Conservation (phyloP, 371 early-diverging fungal species). For the Nematocida sp. region DNA sequence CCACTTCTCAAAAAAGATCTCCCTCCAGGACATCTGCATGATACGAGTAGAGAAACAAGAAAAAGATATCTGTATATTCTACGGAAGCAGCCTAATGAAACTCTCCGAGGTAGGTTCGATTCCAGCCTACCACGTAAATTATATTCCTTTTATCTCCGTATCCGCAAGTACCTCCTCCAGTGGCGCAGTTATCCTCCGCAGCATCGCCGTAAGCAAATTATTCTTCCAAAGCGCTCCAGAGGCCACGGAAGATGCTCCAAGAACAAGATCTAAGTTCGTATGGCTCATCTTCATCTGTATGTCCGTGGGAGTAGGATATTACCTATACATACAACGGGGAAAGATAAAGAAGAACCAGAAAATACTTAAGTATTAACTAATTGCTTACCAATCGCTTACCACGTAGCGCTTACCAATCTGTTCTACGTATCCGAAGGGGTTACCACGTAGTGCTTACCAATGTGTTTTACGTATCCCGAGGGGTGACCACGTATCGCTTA, state of each 20-base stretch:
- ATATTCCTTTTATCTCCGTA: neutral
- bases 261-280: neutral
- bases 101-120: neutral
- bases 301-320: neutral
- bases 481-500: too few relatives aligned
- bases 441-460: too few relatives aligned
- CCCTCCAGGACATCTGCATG: neutral
- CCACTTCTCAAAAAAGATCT: neutral
- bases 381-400: neutral
- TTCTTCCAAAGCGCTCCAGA: neutral
- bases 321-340: constrained; percentile 17
- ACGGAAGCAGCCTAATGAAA: neutral
- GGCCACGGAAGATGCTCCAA: neutral
- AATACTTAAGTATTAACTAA: constrained; percentile 3
- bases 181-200: neutral
- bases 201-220: neutral
- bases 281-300: constrained; percentile 16
- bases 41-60: neutral
- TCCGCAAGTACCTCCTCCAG: neutral
- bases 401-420: too few relatives aligned
- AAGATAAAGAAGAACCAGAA: constrained; percentile 1
- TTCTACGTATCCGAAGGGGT: too few relatives aligned
- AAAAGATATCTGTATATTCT: neutral
- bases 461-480: too few relatives aligned
- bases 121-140: neutral